Conservation (phyloP, 2,329 filamentous ascomycete species). For the Fusarium sp. region DNA sequence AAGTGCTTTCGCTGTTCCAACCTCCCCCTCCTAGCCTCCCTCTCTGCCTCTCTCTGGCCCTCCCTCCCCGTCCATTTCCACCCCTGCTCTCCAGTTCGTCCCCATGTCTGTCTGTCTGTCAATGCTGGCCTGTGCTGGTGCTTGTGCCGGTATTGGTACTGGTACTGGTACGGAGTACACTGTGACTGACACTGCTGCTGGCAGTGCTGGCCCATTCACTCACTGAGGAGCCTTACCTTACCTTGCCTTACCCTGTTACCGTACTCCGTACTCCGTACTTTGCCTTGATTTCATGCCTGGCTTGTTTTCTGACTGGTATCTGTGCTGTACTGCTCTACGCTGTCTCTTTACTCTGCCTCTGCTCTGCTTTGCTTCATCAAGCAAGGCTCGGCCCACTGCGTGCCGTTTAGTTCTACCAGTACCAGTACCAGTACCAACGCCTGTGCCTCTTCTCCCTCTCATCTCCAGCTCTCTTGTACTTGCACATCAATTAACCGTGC, state of each 20-base stretch:
- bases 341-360: background rate
- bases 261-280: background rate
- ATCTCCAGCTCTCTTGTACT: conserved; percentile 1
- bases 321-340: conserved; percentile 16
- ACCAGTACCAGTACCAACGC: background rate
- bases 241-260: conserved; percentile 1
- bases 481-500: conserved; percentile 23
- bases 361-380: conserved; percentile 12
- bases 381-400: conserved; percentile 24
- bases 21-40: conserved; percentile 11
- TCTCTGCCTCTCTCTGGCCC: background rate
- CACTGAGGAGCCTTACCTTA: background rate
- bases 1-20: conserved; percentile 24
- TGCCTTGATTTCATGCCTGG: conserved; percentile 37
- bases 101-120: conserved; percentile 8
- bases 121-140: conserved; percentile 7
- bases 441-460: conserved; percentile 4
- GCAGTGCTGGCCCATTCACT: conserved; percentile 10
- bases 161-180: conserved; percentile 14
- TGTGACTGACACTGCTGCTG: conserved; percentile 6
- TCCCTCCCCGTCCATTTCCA: too few relatives aligned
- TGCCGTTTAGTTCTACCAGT: conserved; percentile 5
- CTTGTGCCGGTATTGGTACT: conserved; percentile 2
- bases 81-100: background rate
- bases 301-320: conserved; percentile 27